Evolutionary conservation across 2,329 filamentous ascomycete species (phyloP), one percentile per base, ranked within the genome.

Genomic region (Penicillium sp.): DNA sequence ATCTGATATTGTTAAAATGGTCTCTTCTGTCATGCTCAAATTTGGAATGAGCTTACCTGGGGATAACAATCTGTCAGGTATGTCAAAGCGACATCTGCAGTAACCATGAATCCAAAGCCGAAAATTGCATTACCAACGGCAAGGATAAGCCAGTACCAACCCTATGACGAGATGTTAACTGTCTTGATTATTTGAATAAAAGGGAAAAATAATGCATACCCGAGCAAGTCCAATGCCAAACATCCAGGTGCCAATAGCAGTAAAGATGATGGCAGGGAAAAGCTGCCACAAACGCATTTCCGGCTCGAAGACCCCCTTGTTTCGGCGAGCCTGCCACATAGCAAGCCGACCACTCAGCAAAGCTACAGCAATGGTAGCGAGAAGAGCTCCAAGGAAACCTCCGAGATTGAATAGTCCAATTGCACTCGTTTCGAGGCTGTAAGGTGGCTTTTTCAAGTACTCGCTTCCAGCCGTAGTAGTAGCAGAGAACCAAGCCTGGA

Each of bases 41-140:
- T 14, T 11, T 43, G 14, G 36, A 37, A 29, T 10, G n/a, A 45
- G 23, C 48, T 36, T 51, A 51, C 48, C 31, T 36, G 40, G 13
- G 55, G 55, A 51, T 53, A 58, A 23, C 45, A 48, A 31, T 58
- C 49, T 7, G 49, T 58, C 1, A 55, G 37, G n/a, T 58, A 58
- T 29, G 55, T 45, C n/a, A 58, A 21, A 43, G 51, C 44, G 33
- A 55, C 34, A 28, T 58, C 52, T 13, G 40, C 46, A 29, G 55
- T 55, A 19, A 55, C 19, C 21, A 55, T 52, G 18, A 55, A 58
- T n/a, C 55, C 52, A 29, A 58, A 58, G 8, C 55, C 52, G n/a
- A 55, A 55, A 16, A 55, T 48, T 14, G 26, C 52, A 23, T 52
- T 47, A 5, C 49, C 45, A 23, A 51, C 43, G 2, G 55, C 55